These are phyloP conservation scores for Neurospora tetrasperma DNA, from an alignment of 495 filamentous ascomycete species.

Conservation along the genomic window DNA sequence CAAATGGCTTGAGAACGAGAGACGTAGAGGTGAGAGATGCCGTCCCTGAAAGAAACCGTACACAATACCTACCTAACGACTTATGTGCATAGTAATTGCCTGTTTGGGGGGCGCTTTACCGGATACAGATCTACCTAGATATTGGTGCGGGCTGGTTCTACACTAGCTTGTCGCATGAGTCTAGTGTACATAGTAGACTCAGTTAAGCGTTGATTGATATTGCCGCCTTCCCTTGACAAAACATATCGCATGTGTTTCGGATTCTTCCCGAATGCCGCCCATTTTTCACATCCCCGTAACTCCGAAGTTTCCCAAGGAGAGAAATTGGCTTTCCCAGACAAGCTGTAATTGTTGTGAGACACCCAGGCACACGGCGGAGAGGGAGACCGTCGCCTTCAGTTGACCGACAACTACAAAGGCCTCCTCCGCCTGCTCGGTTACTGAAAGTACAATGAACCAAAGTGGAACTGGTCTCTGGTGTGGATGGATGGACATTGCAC, in stretches of 20 bases:
- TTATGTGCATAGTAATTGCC: background rate
- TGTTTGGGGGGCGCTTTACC: background rate
- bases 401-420: too few species aligned
- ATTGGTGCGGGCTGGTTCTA: background rate
- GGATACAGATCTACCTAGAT: background rate
- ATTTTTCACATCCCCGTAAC: background rate
- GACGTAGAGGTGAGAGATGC: background rate
- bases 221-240: background rate
- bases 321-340: background rate
- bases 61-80: background rate
- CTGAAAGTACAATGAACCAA: background rate
- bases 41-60: background rate
- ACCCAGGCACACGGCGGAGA: background rate
- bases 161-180: background rate
- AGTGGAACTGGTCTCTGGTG: background rate
- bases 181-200: too few species aligned
- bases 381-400: background rate
- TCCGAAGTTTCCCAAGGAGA: background rate
- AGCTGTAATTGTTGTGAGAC: background rate
- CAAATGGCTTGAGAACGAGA: too few species aligned
- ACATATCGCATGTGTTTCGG: background rate
- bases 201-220: background rate
- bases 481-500: background rate
- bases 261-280: background rate
- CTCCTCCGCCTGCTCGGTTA: background rate